Evolutionary conservation across 2,329 filamentous ascomycete genomes (phyloP).

Genomic region (Lecanoromycetidae sp.): DNA sequence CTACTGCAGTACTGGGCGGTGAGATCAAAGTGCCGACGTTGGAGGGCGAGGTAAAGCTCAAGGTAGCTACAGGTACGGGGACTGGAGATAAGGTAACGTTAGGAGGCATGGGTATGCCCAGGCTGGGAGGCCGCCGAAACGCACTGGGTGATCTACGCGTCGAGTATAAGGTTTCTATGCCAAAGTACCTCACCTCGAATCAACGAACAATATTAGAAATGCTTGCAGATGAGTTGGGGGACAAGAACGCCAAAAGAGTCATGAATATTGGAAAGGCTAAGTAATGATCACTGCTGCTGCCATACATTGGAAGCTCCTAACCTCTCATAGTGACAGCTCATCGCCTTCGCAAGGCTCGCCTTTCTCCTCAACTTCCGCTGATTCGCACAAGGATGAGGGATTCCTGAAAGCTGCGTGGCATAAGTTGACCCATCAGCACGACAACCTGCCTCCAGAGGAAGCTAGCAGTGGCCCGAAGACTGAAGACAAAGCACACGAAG

Average conservation of each 20-base stretch:
- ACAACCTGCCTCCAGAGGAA: constrained; percentile 20
- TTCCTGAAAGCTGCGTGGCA: constrained; percentile 93
- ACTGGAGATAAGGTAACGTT: constrained; percentile 88
- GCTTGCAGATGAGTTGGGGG: constrained; percentile 89
- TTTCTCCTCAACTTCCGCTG: not conserved
- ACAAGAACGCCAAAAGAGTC: constrained; percentile 79
- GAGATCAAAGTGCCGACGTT: constrained; percentile 83
- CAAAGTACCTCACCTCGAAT: constrained; percentile 82
- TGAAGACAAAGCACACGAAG: constrained; percentile 8
- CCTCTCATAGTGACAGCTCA: not conserved
- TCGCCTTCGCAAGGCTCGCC: not conserved
- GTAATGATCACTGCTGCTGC: constrained; percentile 31
- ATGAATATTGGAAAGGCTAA: constrained; percentile 61
- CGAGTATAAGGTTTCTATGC: constrained; percentile 91
- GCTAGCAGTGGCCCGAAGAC: not conserved
- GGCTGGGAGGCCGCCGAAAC: constrained; percentile 55
- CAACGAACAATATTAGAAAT: constrained; percentile 90
- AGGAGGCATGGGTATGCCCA: constrained; percentile 86
- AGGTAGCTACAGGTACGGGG: constrained; percentile 79
- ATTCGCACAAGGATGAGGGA: constrained; percentile 62
- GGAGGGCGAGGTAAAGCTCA: constrained; percentile 80
- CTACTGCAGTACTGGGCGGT: constrained; percentile 82
- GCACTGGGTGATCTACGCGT: constrained; percentile 74
- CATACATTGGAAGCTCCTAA: not conserved
- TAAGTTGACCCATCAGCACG: constrained; percentile 63